Percentiles rank a stretch among this genome's conserved stretches.
Evolutionary conservation across 2,329 filamentous ascomycete species (phyloP).

Genomic region (Apiospora marii): DNA sequence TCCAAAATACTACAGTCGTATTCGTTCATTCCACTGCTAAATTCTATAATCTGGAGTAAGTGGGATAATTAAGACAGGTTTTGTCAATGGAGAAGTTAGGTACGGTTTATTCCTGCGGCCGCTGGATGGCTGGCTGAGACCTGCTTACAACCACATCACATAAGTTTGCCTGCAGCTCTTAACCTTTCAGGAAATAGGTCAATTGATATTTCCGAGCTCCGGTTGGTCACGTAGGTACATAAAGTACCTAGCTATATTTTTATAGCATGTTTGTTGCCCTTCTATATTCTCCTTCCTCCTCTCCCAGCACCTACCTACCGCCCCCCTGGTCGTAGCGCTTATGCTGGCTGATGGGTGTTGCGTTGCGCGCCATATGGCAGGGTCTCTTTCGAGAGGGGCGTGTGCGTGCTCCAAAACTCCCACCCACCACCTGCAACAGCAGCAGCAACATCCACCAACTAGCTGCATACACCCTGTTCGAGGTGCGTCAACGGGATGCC

Average conservation of each 20-base stretch:
- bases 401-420: background rate
- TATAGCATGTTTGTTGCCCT: background rate
- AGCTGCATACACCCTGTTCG: slow-evolving; percentile 12
- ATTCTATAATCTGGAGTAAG: too few relatives aligned
- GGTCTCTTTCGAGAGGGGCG: background rate
- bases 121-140: background rate
- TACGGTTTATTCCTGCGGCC: too few relatives aligned
- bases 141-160: background rate
- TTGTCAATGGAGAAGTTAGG: too few relatives aligned
- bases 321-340: background rate
- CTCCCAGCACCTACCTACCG: background rate
- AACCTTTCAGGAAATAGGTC: background rate
- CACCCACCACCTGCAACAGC: background rate
- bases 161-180: slow-evolving; percentile 1
- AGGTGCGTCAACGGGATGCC: slow-evolving; percentile 13
- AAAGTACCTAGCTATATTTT: background rate
- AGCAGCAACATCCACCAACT: slow-evolving; percentile 1
- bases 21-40: too few relatives aligned
- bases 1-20: too few relatives aligned
- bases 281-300: background rate
- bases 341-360: background rate
- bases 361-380: background rate
- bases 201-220: background rate
- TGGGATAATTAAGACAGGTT: too few relatives aligned
- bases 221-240: background rate